A percentile compares a stretch with the other conserved stretches of the same genome.
These are phyloP conservation scores for Golubevia pallescens DNA, from an alignment of 1,284 basidiomycete species.

Conservation along the genomic window DNA sequence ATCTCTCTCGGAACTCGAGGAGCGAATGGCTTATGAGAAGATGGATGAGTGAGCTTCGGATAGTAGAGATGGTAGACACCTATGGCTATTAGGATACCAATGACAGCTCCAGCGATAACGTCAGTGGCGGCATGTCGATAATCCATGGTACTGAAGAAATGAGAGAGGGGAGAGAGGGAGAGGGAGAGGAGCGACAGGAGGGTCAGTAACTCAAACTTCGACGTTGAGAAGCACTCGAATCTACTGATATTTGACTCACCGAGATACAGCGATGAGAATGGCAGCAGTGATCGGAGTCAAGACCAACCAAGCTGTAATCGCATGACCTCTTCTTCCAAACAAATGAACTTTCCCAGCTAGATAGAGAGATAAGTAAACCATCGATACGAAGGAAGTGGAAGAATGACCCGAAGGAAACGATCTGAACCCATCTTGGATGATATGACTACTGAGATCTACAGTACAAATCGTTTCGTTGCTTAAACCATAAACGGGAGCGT, in stretches of 20 bases:
- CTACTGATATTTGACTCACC: constrained; percentile 4
- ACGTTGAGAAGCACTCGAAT: too few species aligned
- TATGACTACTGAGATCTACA: constrained; percentile 11
- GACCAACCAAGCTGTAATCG: constrained; percentile 36
- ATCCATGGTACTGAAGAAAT: constrained; percentile 37
- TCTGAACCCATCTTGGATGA: constrained; percentile 41
- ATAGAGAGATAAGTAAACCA: constrained; percentile 50
- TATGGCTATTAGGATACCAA: constrained; percentile 34
- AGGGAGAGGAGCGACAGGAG: too few species aligned
- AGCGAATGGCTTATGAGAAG: too few species aligned
- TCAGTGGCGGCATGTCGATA: constrained; percentile 60
- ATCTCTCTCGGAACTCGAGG: too few species aligned
- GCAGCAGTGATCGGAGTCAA: constrained; percentile 39
- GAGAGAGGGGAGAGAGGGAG: too few species aligned
- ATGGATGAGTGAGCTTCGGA: neutral
- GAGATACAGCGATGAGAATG: constrained; percentile 39
- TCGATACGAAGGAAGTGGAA: constrained; percentile 39
- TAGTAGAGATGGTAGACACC: constrained; percentile 10
- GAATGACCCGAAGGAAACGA: constrained; percentile 58
- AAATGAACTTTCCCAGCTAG: constrained; percentile 41
- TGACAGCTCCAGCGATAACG: constrained; percentile 47
- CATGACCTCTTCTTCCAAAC: constrained; percentile 36
- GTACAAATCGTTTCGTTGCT: constrained; percentile 51
- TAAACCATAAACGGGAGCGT: constrained; percentile 28
- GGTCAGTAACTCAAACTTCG: too few species aligned